Base-by-base conservation (phyloP, 768 basidiomycete genomes). In the Termitomyces heimii region DNA sequence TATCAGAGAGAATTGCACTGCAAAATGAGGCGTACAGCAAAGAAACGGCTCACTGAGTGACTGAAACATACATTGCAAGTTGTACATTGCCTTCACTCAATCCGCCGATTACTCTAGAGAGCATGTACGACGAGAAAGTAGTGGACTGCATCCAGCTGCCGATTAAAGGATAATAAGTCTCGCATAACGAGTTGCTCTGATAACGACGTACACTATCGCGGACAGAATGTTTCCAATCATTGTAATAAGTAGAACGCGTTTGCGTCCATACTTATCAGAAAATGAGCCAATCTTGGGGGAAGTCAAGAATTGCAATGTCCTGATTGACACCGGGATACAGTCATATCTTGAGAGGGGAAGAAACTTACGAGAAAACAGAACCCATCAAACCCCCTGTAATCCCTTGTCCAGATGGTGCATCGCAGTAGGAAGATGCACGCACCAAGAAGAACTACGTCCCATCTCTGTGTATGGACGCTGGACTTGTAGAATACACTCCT, bases 21-120 rank as follows among this genome's bases (percentile, higher is more conserved):
- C 57, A 22, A 53, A 57, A 29, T 34, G 14, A 32, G 49, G 24
- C 56, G 52, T 56, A 18, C 34, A 40, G n/a, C 29, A 16, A 37
- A 39, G 28, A 13, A 16, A n/a, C 28, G 31, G 46, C 43, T n/a
- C 31, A 60, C 37, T 18, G 8, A 24, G n/a, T 35, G 32, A 26
- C 24, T 24, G 31, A 47, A 32, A 80, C 88, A 63, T 67, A 94
- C 94, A 94, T 94, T 46, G 92, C 89, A 45, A 99, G 77, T 68
- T 99, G 96, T 12, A 98, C 96, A 67, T 99, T 99, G 45, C 96
- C 96, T 75, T 99, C 96, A 65, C 91, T 93, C 9, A 98, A 76
- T 4, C 96, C 96, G 10, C 95, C 95, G 35, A 98, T 85, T 5
- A 98, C 77, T 14, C 96, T 83, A 9, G 94, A 94, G 26, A 95